phyloP scores from a whole-genome alignment of 257 asterid genomes.

The Penstemon eatonii region DNA sequence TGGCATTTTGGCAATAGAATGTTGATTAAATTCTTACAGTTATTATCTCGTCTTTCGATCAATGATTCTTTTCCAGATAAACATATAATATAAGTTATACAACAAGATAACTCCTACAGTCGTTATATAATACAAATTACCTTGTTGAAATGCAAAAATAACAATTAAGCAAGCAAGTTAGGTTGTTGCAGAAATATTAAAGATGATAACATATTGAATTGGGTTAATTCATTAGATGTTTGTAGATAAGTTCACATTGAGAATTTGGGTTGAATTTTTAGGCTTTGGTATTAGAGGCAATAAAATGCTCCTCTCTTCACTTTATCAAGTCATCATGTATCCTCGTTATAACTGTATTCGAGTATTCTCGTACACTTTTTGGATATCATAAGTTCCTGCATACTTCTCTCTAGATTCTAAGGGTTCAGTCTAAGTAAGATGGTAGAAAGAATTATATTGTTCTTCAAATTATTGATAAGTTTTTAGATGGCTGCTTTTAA shows the following conservation, averaged over 20 bases:
- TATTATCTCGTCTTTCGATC: too few species aligned
- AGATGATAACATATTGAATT: background rate
- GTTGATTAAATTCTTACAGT: too few species aligned
- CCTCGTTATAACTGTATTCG: background rate
- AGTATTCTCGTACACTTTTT: background rate
- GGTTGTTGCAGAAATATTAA: background rate
- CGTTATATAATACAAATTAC: too few species aligned
- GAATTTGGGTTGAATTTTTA: slow-evolving; percentile 3
- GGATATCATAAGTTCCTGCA: background rate
- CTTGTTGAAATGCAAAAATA: too few species aligned
- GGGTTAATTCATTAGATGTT: background rate
- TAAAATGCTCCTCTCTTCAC: background rate
- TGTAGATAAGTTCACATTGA: background rate
- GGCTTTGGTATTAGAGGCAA: slow-evolving; percentile 8
- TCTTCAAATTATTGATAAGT: too few species aligned
- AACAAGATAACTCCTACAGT: too few species aligned
- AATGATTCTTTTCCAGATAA: too few species aligned
- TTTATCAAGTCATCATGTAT: background rate
- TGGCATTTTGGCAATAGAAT: background rate
- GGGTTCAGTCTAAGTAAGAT: background rate
- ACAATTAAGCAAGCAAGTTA: too few species aligned
- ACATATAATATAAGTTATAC: too few species aligned
- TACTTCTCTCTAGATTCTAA: slow-evolving; percentile 16
- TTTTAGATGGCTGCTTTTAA: too few species aligned
- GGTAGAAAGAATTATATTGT: too few species aligned